phyloP scores from a whole-genome alignment of 495 filamentous ascomycete genomes.

The Daldinia grandis region DNA sequence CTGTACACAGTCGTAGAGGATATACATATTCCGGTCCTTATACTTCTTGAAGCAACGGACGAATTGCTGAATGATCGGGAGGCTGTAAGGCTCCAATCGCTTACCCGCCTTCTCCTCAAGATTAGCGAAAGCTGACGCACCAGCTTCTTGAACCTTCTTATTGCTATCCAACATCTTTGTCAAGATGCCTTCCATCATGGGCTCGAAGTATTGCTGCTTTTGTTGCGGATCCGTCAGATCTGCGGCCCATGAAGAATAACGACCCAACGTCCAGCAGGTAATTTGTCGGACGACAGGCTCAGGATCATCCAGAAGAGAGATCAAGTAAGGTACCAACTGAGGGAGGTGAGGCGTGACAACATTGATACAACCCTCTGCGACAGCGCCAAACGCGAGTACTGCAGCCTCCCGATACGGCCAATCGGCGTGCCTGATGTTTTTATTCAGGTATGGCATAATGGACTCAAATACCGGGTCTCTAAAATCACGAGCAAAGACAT shows the following conservation, averaged over 20 bases:
- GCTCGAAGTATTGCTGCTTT: slow-evolving; percentile 83
- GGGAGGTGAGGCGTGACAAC: slow-evolving; percentile 91
- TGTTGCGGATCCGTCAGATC: slow-evolving; percentile 70
- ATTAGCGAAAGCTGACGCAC: slow-evolving; percentile 94
- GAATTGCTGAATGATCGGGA: slow-evolving; percentile 90
- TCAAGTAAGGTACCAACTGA: slow-evolving; percentile 88
- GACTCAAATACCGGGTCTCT: slow-evolving; percentile 86
- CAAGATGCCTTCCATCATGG: slow-evolving; percentile 97
- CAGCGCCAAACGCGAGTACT: slow-evolving; percentile 92
- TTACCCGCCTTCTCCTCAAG: slow-evolving; percentile 92
- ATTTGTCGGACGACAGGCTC: slow-evolving; percentile 97
- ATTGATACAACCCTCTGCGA: slow-evolving; percentile 93
- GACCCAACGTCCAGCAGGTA: slow-evolving; percentile 95
- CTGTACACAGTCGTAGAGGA: slow-evolving; percentile 98
- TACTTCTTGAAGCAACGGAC: slow-evolving; percentile 91
- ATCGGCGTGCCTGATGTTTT: slow-evolving; percentile 85
- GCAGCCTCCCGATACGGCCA: slow-evolving; percentile 96
- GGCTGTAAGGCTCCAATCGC: slow-evolving; percentile 81
- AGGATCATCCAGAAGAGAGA: slow-evolving; percentile 81
- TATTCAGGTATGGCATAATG: slow-evolving; percentile 90
- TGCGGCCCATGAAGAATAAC: slow-evolving; percentile 94
- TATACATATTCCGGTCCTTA: slow-evolving; percentile 99
- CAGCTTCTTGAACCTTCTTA: slow-evolving; percentile 97
- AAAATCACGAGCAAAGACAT: slow-evolving; percentile 92
- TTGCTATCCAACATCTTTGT: slow-evolving; percentile 94